A percentile compares a stretch with the other conserved stretches of the same genome.
These are phyloP conservation scores for Saccharomycopsis sp. DNA, from an alignment of 805 yeast species.

Conservation along the genomic window DNA sequence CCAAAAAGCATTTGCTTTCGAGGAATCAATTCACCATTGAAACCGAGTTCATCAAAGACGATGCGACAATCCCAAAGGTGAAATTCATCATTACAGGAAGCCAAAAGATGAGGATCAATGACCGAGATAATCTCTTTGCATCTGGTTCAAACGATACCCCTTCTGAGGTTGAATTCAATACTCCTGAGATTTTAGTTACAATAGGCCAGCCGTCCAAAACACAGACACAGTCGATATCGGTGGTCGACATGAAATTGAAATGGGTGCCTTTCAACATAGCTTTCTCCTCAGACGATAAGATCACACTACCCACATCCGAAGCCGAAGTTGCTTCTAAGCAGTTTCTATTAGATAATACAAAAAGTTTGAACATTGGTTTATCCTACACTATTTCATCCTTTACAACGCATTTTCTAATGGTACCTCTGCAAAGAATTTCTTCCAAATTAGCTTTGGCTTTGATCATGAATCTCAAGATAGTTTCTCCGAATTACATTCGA, in stretches of 20 bases:
- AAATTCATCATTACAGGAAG: conserved; percentile 7
- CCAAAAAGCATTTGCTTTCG: background rate
- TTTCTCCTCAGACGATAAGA: conserved; percentile 8
- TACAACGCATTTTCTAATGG: conserved; percentile 14
- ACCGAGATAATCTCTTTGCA: background rate
- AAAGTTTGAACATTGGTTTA: background rate
- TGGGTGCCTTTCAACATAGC: conserved; percentile 9
- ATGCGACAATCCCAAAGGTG: background rate
- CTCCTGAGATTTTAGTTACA: conserved; percentile 1
- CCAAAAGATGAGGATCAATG: conserved; percentile 4
- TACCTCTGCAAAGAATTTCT: too few relatives aligned
- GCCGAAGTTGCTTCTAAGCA: background rate
- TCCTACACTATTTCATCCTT: background rate
- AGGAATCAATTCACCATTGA: background rate
- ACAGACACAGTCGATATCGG: conserved; percentile 1
- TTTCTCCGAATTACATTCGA: conserved; percentile 3
- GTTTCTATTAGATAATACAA: background rate
- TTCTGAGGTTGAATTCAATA: too few relatives aligned
- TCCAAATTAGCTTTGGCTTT: conserved; percentile 11
- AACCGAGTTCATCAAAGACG: background rate
- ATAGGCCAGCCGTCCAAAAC: background rate
- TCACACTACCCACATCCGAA: too few relatives aligned
- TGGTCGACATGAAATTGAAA: background rate
- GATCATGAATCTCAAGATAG: conserved; percentile 6
- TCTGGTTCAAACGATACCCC: background rate